Evolutionary conservation across 352 stramenopile genomes (phyloP).

Genomic region (Phytophthora cactorum): DNA sequence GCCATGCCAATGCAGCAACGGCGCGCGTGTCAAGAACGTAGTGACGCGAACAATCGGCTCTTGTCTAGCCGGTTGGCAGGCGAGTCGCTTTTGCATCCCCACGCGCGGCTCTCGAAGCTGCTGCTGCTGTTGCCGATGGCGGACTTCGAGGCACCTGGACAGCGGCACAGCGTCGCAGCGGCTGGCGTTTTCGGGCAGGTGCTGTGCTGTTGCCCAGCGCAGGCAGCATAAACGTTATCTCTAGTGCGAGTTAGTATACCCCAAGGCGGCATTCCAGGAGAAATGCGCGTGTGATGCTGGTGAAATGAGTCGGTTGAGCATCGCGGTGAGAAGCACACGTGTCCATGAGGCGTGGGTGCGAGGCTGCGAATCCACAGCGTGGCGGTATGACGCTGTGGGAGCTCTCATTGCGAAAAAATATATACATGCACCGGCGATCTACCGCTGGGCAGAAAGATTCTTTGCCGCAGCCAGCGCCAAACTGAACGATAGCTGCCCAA

Average conservation of each 20-base stretch:
- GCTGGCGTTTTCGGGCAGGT: no score
- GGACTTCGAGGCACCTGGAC: no score
- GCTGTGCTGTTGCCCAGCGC: no score
- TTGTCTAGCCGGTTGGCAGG: background rate
- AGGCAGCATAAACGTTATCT: background rate
- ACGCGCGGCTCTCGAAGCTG: background rate
- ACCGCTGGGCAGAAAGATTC: conserved; percentile 17
- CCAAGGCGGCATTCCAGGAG: background rate
- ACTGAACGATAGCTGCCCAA: conserved; percentile 21
- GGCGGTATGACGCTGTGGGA: background rate
- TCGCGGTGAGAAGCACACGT: background rate
- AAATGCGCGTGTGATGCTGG: background rate
- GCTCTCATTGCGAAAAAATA: background rate
- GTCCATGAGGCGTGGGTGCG: conserved; percentile 1
- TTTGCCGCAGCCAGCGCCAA: conserved; percentile 23
- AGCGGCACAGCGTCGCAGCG: no score
- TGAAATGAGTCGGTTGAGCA: background rate
- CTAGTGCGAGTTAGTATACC: background rate
- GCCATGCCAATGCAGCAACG: background rate
- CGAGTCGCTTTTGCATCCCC: no score
- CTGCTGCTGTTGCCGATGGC: background rate
- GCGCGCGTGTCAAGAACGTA: background rate
- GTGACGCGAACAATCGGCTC: conserved; percentile 1
- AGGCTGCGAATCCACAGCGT: background rate
- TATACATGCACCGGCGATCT: conserved; percentile 1